A percentile compares a stretch with the other conserved stretches of the same genome.
These are phyloP conservation scores for Globisporangium middletonii DNA, from an alignment of 352 stramenopile species.

Conservation along the genomic window DNA sequence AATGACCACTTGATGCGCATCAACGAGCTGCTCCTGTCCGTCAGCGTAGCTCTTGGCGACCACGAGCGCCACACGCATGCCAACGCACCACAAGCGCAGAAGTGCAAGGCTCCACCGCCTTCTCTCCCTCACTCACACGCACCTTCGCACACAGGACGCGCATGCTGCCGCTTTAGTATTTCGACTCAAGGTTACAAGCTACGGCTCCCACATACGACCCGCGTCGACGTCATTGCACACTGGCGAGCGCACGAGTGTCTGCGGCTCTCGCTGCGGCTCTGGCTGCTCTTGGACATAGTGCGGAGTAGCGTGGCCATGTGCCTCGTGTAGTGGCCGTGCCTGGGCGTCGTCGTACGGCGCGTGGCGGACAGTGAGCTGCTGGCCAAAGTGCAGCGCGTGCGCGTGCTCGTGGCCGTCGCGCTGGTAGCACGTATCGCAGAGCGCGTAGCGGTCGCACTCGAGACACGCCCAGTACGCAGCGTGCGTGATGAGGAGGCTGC, in stretches of 20 bases:
- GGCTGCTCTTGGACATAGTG: not conserved
- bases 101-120: too few relatives aligned
- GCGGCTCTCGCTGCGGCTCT: not conserved
- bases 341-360: not conserved
- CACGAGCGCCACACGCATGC: too few relatives aligned
- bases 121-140: too few relatives aligned
- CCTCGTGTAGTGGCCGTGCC: not conserved
- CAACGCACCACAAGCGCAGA: too few relatives aligned
- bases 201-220: too few relatives aligned
- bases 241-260: not conserved
- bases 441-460: slow-evolving; percentile 43
- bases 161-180: too few relatives aligned
- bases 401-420: slow-evolving; percentile 35
- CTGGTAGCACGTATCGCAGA: slow-evolving; percentile 68
- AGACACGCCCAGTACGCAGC: slow-evolving; percentile 59
- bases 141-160: too few relatives aligned
- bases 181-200: too few relatives aligned
- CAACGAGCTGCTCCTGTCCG: too few relatives aligned
- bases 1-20: not conserved
- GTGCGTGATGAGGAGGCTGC: slow-evolving; percentile 72
- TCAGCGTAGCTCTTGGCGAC: too few relatives aligned
- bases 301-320: not conserved
- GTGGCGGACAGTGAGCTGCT: slow-evolving; percentile 4
- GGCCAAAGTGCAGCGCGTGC: slow-evolving; percentile 44
- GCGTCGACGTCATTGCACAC: not conserved